These are phyloP conservation scores for Phialocephala sp. DNA, from an alignment of 2,329 filamentous ascomycete species.

Conservation along the genomic window DNA sequence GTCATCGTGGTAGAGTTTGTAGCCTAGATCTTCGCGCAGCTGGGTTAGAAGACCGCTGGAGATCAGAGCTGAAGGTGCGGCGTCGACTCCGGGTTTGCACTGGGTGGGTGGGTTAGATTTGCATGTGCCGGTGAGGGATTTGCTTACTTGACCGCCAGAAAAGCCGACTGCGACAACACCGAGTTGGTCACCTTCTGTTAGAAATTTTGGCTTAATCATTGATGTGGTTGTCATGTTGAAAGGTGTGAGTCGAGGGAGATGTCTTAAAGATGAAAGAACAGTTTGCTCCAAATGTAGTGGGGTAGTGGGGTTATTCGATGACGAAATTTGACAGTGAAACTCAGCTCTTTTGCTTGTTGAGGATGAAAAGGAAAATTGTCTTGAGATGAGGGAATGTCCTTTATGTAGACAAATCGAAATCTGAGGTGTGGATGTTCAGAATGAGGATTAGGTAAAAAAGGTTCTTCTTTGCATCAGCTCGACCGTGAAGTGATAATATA, in stretches of 20 bases:
- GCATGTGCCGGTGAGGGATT: constrained; percentile 15
- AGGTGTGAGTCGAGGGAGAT: background rate
- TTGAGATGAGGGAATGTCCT: background rate
- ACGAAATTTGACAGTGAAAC: background rate
- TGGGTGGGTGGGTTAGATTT: constrained; percentile 46
- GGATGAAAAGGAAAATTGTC: constrained; percentile 4
- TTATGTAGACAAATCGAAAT: background rate
- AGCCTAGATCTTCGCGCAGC: constrained; percentile 83
- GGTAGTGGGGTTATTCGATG: constrained; percentile 21
- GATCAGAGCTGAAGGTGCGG: constrained; percentile 86
- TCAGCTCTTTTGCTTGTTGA: constrained; percentile 6
- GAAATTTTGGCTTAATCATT: constrained; percentile 66
- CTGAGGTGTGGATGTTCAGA: constrained; percentile 8
- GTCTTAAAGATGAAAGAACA: constrained; percentile 8
- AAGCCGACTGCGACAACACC: constrained; percentile 95
- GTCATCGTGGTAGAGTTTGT: constrained; percentile 84
- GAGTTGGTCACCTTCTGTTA: constrained; percentile 78
- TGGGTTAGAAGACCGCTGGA: constrained; percentile 84
- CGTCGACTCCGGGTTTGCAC: constrained; percentile 92
- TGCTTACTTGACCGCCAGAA: constrained; percentile 87
- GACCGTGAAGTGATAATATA: constrained; percentile 37
- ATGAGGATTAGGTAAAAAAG: constrained; percentile 30
- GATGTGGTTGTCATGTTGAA: constrained; percentile 42
- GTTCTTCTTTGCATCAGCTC: constrained; percentile 15
- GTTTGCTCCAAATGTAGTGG: constrained; percentile 6